phyloP scores from a whole-genome alignment of 2,329 filamentous ascomycete genomes.

The Madurella mycetomatis region DNA sequence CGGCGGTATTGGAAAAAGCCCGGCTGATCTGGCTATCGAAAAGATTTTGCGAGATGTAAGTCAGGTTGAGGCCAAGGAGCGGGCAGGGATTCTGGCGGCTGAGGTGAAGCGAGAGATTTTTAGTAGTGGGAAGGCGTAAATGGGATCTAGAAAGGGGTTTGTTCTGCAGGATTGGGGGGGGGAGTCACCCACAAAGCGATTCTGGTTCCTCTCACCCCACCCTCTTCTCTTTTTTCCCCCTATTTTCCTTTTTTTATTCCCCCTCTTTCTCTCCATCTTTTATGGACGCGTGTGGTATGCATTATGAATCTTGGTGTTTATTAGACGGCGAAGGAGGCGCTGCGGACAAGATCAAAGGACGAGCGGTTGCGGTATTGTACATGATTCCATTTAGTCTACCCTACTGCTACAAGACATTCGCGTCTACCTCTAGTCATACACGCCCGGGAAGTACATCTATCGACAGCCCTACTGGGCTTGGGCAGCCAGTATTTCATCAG shows the following conservation, averaged over 20 bases:
- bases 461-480: neutral
- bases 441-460: neutral
- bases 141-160: constrained; percentile 6
- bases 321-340: constrained; percentile 8
- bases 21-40: constrained; percentile 42
- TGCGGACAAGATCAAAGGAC: neutral
- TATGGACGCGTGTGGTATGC: neutral
- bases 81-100: constrained; percentile 57
- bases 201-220: too few species aligned
- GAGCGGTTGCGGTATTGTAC: constrained; percentile 1
- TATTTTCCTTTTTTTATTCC: too few species aligned
- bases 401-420: neutral
- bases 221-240: too few species aligned
- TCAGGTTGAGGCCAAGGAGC: constrained; percentile 58
- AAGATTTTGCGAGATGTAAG: constrained; percentile 60
- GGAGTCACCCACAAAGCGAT: too few species aligned
- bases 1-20: constrained; percentile 7
- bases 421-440: neutral
- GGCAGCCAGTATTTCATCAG: neutral
- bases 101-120: constrained; percentile 63
- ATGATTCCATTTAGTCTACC: neutral
- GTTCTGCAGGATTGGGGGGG: neutral
- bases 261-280: too few species aligned
- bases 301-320: constrained; percentile 5
- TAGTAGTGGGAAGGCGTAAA: constrained; percentile 31